Evolutionary conservation across 2,329 filamentous ascomycete species (phyloP).

Genomic region (Calonectria crousiana): DNA sequence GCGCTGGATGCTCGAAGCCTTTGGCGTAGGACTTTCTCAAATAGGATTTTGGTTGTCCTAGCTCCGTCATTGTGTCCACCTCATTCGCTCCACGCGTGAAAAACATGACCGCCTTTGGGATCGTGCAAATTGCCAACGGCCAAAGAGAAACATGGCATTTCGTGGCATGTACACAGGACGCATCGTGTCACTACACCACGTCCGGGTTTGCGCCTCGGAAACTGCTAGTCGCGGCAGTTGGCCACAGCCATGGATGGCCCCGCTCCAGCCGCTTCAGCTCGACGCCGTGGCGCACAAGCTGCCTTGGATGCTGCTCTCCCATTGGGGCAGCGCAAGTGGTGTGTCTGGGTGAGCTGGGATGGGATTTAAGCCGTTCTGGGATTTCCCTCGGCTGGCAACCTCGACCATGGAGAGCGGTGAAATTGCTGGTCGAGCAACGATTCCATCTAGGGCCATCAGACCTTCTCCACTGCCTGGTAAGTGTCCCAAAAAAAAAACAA

Average conservation of each 20-base stretch:
- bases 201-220: neutral
- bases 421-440: neutral
- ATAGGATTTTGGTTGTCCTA: neutral
- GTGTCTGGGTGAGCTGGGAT: neutral
- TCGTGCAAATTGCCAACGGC: neutral
- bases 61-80: neutral
- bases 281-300: neutral
- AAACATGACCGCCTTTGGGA: neutral
- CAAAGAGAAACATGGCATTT: neutral
- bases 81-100: neutral
- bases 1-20: neutral
- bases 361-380: neutral
- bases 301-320: neutral
- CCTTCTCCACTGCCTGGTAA: neutral
- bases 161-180: neutral
- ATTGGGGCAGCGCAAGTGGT: neutral
- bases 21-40: slow-evolving; percentile 5
- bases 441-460: neutral
- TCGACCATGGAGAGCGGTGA: neutral
- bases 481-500: neutral
- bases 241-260: neutral
- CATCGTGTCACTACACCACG: neutral
- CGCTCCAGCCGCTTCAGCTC: slow-evolving; percentile 10
- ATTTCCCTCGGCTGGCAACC: neutral
- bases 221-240: neutral